Base-by-base conservation (phyloP, 1,284 basidiomycete species). In the Wallemia ichthyophaga region DNA sequence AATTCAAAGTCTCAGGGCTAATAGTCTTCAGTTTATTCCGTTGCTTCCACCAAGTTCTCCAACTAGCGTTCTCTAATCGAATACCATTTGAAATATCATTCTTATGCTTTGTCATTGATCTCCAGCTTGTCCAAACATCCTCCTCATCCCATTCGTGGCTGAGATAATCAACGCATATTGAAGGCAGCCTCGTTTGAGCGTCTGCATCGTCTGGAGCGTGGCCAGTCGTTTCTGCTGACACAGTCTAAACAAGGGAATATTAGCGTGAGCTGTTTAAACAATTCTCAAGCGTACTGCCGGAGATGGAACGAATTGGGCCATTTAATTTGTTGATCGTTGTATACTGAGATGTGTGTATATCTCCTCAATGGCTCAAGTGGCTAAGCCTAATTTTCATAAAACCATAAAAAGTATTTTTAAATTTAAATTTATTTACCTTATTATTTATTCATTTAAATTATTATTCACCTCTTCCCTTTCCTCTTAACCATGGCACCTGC, bases 1-100 rank as follows among this genome's bases (percentile, higher is more conserved):
- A 98, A 70, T 98, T 98, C 65, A 98, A 78, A 1, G 92, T 95
- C 73, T 98, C 92, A 61, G 92, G 92, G 54, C 81, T 84, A 68
- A 98, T 79, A 0, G 92, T 98, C 73, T 85, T 87, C 61, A 98
- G 78, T 64, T 91, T 88, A 66, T 94, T 95, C 63, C 92, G 76
- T 76, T 96, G 92, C 72, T 98, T 96, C 78, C 91, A 92, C 92
- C 94, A 98, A 1, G 92, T 96, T 56, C 94, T 75, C 92, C 92
- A 98, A 65, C 82, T 85, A 2, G 94, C 94, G 68, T 98, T 98
- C 74, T 98, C 94, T 61, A 98, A 78, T 58, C 92, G 75, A 60
- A 85, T 77, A 58, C 92, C 92, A 69, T 98, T 98, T 15, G 88
- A 80, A 67, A 98, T 95, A 72, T 92, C 91, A 69, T 95, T 85